Evolutionary conservation across 768 basidiomycete genomes (phyloP), one percentile per base, ranked within the genome.

Genomic region (Macrolepiota albuminosa): DNA sequence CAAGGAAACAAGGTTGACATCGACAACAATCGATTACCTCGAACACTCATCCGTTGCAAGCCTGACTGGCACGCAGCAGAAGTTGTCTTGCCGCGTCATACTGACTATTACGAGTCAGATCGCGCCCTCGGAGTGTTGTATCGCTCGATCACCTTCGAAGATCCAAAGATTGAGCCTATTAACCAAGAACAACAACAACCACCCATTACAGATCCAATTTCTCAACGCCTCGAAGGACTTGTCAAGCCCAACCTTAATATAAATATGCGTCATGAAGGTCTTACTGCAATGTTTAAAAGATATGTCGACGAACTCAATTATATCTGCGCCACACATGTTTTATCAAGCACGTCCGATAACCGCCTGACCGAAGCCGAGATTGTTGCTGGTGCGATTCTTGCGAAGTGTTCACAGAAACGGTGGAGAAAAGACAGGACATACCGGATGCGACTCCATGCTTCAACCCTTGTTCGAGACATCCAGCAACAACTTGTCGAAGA

Each of bases 61-160:
- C 91, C 91, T 0, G 91, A 93, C 68, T 93, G 91, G 91, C 83
- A 89, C 60, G 80, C 79, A 24, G 80, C 81, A 16, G 86, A 88
- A 64, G 78, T 83, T 18, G 74, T 79, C 50, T 69, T 73, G 6
- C 82, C 82, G 24, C 79, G 81, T 7, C 66, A 79, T 21, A 81
- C 80, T 1, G 86, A 91, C 63, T 89, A 88, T 72, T 93, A 93
- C 66, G 74, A 78, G 50, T 93, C 91, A 2, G 74, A 71, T 31
- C 81, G 86, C 3, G 90, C 89, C 0, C 79, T 94, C 9, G 92
- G 92, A 6, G 70, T 81, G 43, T 76, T 93, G 53, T 93, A 81
- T 69, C 88, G 92, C 11, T 78, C 73, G 13, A 84, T 92, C 61
- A 67, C 66, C 14, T 70, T 88, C 34, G 73, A 75, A 24, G 73